phyloP scores from a whole-genome alignment of 345 rosid species.

The Mallotus nudiflorus region DNA sequence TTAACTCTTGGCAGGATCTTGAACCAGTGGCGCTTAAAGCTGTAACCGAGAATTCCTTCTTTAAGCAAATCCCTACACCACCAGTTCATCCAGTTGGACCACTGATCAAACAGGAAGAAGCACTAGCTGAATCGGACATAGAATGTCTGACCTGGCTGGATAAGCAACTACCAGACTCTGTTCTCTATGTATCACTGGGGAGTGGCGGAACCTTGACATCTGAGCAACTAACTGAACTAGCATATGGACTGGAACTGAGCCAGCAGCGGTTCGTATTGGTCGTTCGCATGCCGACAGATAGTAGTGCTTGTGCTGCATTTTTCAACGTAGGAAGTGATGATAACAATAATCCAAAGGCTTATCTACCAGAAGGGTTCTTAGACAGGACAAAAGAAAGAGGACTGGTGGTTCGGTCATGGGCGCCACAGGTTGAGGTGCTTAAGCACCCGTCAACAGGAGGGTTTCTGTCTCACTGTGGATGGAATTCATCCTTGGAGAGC shows the following conservation, averaged over 20 bases:
- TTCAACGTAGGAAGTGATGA: conserved; percentile 20
- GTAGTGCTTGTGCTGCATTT: conserved; percentile 2
- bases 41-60: conserved; percentile 17
- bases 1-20: conserved; percentile 27
- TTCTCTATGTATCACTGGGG: conserved; percentile 20
- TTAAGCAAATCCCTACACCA: conserved; percentile 14
- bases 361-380: conserved; percentile 26
- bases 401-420: conserved; percentile 24
- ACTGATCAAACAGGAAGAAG: conserved; percentile 19
- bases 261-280: conserved; percentile 24
- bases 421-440: conserved; percentile 20
- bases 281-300: conserved; percentile 18
- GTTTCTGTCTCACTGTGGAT: conserved; percentile 30
- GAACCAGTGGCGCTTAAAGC: conserved; percentile 17
- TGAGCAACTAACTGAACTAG: conserved; percentile 24
- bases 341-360: conserved; percentile 16
- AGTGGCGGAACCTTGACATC: conserved; percentile 25
- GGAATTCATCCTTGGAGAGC: conserved; percentile 31
- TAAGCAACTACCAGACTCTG: conserved; percentile 19
- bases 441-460: conserved; percentile 26
- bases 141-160: conserved; percentile 23
- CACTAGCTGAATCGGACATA: neutral
- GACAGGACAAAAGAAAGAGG: conserved; percentile 19
- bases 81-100: conserved; percentile 20
- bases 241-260: conserved; percentile 27